A percentile compares a stretch with the other conserved stretches of the same genome.
Evolutionary conservation across 805 yeast genomes (phyloP).

Genomic region (Metschnikowia kofuensis): DNA sequence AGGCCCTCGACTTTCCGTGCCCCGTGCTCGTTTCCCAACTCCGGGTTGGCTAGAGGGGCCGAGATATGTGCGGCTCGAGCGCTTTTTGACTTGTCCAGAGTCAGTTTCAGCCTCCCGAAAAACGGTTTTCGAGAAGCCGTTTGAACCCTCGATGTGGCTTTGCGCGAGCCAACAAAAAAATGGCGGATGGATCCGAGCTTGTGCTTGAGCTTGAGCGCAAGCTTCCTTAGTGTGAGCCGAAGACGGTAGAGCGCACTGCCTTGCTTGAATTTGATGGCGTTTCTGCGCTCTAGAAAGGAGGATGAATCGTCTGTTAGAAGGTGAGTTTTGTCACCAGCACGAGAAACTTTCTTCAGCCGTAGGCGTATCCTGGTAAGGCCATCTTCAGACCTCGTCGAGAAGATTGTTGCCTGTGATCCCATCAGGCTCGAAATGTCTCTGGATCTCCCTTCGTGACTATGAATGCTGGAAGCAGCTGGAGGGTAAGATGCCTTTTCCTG

Average conservation of each 20-base stretch:
- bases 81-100: neutral
- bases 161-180: conserved; percentile 12
- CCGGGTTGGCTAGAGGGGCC: conserved; percentile 33
- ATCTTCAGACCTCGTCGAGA: conserved; percentile 35
- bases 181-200: conserved; percentile 14
- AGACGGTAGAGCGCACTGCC: conserved; percentile 35
- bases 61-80: conserved; percentile 18
- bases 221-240: conserved; percentile 10
- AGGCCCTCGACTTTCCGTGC: conserved; percentile 21
- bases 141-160: conserved; percentile 11
- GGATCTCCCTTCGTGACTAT: conserved; percentile 4
- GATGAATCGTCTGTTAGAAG: neutral
- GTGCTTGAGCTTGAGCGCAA: conserved; percentile 22
- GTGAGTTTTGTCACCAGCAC: neutral
- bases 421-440: conserved; percentile 34
- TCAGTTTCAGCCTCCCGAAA: neutral
- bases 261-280: conserved; percentile 33
- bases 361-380: neutral
- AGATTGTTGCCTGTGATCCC: conserved; percentile 45
- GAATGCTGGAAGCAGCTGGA: conserved; percentile 1
- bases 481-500: conserved; percentile 21
- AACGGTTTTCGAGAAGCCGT: conserved; percentile 4
- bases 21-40: conserved; percentile 27
- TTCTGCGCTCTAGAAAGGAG: conserved; percentile 22
- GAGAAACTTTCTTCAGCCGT: neutral